Percentiles rank a stretch among this genome's conserved stretches.
Evolutionary conservation across 2,329 filamentous ascomycete species (phyloP).

Genomic region (Rutstroemia sp.): DNA sequence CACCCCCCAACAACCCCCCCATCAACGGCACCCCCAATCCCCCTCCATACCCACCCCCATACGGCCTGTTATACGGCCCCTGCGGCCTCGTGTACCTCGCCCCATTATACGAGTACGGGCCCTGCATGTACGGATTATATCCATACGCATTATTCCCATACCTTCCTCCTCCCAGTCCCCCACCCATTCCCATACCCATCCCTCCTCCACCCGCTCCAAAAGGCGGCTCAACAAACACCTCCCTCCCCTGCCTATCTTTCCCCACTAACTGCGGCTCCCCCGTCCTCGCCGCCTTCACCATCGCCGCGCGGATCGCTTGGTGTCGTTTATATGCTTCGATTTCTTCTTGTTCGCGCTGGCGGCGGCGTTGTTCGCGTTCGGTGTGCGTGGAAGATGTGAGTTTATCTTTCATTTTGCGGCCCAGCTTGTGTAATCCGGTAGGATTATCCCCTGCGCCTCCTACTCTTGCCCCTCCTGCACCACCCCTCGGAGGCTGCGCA

Average conservation of each 20-base stretch:
- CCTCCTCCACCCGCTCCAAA: slow-evolving; percentile 14
- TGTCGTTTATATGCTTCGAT: slow-evolving; percentile 40
- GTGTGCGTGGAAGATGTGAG: slow-evolving; percentile 49
- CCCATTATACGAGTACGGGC: slow-evolving; percentile 37
- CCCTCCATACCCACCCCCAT: slow-evolving; percentile 37
- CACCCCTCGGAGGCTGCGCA: slow-evolving; percentile 9
- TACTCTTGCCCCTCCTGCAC: too few species aligned
- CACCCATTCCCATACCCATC: slow-evolving; percentile 9
- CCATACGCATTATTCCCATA: slow-evolving; percentile 30
- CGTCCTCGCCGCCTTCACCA: slow-evolving; percentile 43
- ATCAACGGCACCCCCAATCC: slow-evolving; percentile 38
- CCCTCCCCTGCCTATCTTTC: slow-evolving; percentile 43
- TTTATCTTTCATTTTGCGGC: slow-evolving; percentile 52
- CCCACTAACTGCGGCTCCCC: slow-evolving; percentile 49
- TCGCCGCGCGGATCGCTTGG: slow-evolving; percentile 40
- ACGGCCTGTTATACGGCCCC: slow-evolving; percentile 39
- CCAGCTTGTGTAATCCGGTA: slow-evolving; percentile 36
- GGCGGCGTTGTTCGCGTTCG: slow-evolving; percentile 41
- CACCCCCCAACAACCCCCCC: slow-evolving; percentile 39
- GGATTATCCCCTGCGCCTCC: slow-evolving; percentile 21
- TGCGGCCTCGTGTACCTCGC: slow-evolving; percentile 42
- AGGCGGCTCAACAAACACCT: slow-evolving; percentile 53
- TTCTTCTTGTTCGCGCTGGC: slow-evolving; percentile 41
- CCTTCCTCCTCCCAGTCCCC: not conserved
- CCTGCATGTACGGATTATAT: slow-evolving; percentile 38